A percentile compares a stretch with the other conserved stretches of the same genome.
phyloP scores from a whole-genome alignment of 1,139 yeast species.

The Waltiozyma sp. region DNA sequence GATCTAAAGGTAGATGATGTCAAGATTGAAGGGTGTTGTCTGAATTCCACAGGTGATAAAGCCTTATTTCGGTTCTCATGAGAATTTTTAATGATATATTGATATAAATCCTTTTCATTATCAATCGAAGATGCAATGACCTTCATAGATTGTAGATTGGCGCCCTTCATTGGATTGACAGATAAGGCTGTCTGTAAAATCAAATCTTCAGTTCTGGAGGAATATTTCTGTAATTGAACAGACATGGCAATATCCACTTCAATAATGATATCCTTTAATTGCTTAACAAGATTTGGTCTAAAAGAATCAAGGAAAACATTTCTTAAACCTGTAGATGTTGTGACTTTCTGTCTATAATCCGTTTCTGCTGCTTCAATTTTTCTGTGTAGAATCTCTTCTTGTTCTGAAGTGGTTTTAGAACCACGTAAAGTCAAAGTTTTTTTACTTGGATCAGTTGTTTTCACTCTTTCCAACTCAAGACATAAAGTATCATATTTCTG shows the following conservation, averaged over 20 bases:
- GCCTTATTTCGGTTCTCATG: slow-evolving; percentile 27
- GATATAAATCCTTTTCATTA: slow-evolving; percentile 72
- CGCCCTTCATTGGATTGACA: slow-evolving; percentile 54
- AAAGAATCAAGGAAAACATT: slow-evolving; percentile 60
- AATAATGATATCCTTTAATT: slow-evolving; percentile 64
- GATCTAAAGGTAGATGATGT: slow-evolving; percentile 2
- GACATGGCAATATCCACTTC: slow-evolving; percentile 86
- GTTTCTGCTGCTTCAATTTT: slow-evolving; percentile 79
- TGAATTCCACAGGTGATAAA: slow-evolving; percentile 62
- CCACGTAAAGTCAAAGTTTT: slow-evolving; percentile 68
- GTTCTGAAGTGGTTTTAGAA: slow-evolving; percentile 73
- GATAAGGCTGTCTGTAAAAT: slow-evolving; percentile 79
- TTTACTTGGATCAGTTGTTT: slow-evolving; percentile 73
- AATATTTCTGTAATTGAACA: slow-evolving; percentile 78
- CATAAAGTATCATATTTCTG: slow-evolving; percentile 70
- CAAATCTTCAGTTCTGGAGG: slow-evolving; percentile 77
- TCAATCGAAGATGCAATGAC: slow-evolving; percentile 66
- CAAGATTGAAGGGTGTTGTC: slow-evolving; percentile 59
- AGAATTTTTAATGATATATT: slow-evolving; percentile 45
- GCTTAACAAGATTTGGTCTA: slow-evolving; percentile 69
- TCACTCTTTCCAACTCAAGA: slow-evolving; percentile 75
- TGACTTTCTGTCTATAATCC: slow-evolving; percentile 73
- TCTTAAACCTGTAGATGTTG: slow-evolving; percentile 60
- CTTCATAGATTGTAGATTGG: slow-evolving; percentile 53
- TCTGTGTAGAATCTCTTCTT: slow-evolving; percentile 77